Percentiles rank a stretch among this genome's conserved stretches.
These are phyloP conservation scores for Talaromyces sp. DNA, from an alignment of 2,329 filamentous ascomycete genomes.

Conservation along the genomic window DNA sequence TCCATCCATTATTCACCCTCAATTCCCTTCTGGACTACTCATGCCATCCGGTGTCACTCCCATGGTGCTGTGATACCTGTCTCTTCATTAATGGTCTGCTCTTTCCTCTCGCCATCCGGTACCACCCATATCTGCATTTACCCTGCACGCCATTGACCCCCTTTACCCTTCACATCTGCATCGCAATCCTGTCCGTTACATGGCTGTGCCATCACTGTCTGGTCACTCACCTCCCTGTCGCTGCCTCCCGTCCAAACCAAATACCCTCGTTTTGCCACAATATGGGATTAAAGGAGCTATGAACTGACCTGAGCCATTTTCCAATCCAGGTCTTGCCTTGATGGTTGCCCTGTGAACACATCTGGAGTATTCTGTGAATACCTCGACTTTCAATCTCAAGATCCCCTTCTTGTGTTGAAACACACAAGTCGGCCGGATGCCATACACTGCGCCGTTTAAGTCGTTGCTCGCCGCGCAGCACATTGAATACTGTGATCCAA, in stretches of 20 bases:
- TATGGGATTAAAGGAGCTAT: conserved; percentile 8
- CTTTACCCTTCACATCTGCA: conserved; percentile 2
- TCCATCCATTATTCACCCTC: neutral
- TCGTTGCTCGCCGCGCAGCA: conserved; percentile 57
- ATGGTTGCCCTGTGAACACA: neutral
- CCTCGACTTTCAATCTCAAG: neutral
- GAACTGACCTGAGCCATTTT: conserved; percentile 10
- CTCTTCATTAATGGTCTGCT: conserved; percentile 15
- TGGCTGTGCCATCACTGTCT: conserved; percentile 14
- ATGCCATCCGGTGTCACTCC: conserved; percentile 19
- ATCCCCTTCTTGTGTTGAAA: conserved; percentile 33
- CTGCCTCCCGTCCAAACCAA: neutral
- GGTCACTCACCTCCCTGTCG: conserved; percentile 15
- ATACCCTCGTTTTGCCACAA: conserved; percentile 14
- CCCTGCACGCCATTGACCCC: conserved; percentile 15
- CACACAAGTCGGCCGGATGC: conserved; percentile 49
- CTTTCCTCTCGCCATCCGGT: conserved; percentile 21
- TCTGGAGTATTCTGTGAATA: conserved; percentile 4
- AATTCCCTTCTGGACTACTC: conserved; percentile 19
- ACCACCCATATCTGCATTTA: conserved; percentile 24
- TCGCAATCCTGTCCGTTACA: conserved; percentile 14
- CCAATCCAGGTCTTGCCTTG: conserved; percentile 12
- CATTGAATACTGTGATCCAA: conserved; percentile 55
- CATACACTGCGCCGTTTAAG: conserved; percentile 55
- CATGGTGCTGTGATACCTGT: conserved; percentile 25